A percentile compares a stretch with the other conserved stretches of the same genome.
Conservation (phyloP, 768 basidiomycete genomes). For the Naematelia encephala region DNA sequence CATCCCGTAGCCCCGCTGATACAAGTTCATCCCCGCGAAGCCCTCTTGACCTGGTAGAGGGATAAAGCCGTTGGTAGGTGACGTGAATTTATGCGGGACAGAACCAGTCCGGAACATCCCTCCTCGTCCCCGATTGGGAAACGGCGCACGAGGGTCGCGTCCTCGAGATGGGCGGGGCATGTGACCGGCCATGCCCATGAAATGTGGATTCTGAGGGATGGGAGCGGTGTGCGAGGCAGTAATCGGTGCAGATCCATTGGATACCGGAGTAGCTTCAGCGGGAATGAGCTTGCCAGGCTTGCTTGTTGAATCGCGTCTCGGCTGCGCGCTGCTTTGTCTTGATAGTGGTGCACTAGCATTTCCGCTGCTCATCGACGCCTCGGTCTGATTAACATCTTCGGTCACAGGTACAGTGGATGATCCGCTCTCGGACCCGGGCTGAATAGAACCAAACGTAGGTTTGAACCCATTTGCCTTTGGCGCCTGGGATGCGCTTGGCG, state of each 20-base stretch:
- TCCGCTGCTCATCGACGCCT: neutral
- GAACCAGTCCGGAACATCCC: conserved; percentile 3
- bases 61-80: conserved; percentile 12
- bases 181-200: conserved; percentile 2
- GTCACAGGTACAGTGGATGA: neutral
- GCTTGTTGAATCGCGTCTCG: conserved; percentile 6
- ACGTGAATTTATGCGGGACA: conserved; percentile 11
- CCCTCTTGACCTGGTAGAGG: neutral
- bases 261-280: neutral
- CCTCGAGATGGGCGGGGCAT: conserved; percentile 27
- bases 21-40: conserved; percentile 2
- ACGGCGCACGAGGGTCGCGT: conserved; percentile 24
- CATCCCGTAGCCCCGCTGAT: conserved; percentile 16
- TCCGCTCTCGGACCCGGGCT: conserved; percentile 3
- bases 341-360: conserved; percentile 7
- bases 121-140: conserved; percentile 14
- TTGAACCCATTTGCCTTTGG: conserved; percentile 15
- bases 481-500: conserved; percentile 3
- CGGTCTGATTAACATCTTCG: conserved; percentile 3
- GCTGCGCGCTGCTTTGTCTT: conserved; percentile 19
- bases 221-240: conserved; percentile 25
- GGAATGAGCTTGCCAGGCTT: neutral
- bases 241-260: neutral
- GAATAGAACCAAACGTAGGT: conserved; percentile 23
- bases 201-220: conserved; percentile 31